phyloP scores from a whole-genome alignment of 1,284 basidiomycete species.

The Trametes sp. region DNA sequence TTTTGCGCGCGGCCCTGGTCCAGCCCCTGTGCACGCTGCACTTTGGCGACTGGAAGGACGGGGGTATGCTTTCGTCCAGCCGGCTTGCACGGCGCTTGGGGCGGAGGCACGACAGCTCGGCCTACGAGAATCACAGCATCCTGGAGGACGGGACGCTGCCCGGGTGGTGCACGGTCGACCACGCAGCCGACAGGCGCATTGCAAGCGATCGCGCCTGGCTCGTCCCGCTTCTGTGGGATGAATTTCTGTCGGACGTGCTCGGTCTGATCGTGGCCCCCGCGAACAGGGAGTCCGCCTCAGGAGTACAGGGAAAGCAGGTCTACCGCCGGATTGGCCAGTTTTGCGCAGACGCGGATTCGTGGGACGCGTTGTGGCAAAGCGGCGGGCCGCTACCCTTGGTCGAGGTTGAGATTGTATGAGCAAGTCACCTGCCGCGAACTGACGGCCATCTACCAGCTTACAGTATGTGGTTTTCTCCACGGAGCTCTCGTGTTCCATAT shows the following conservation, averaged over 20 bases:
- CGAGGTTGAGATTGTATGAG: conserved; percentile 1
- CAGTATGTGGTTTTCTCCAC: too few relatives aligned
- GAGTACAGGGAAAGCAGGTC: not conserved
- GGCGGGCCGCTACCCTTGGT: not conserved
- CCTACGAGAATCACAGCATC: not conserved
- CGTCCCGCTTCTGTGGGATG: not conserved
- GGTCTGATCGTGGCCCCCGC: not conserved
- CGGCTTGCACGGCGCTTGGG: not conserved
- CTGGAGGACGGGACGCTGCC: not conserved
- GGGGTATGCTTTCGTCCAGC: not conserved
- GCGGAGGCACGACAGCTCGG: not conserved
- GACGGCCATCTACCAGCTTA: too few relatives aligned
- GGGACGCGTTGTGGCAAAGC: not conserved
- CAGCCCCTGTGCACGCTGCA: not conserved
- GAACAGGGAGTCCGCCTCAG: not conserved
- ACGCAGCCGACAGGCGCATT: not conserved
- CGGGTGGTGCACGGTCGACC: not conserved
- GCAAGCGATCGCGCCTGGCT: not conserved
- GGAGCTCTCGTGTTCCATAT: too few relatives aligned
- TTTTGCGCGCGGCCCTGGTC: not conserved
- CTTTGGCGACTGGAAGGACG: not conserved
- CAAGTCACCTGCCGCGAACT: too few relatives aligned
- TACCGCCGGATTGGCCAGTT: not conserved
- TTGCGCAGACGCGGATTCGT: not conserved
- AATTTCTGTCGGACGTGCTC: not conserved